Percentiles rank a stretch among this genome's conserved stretches.
These are phyloP conservation scores for Cyphellophora attinorum DNA, from an alignment of 2,329 filamentous ascomycete species.

Conservation along the genomic window DNA sequence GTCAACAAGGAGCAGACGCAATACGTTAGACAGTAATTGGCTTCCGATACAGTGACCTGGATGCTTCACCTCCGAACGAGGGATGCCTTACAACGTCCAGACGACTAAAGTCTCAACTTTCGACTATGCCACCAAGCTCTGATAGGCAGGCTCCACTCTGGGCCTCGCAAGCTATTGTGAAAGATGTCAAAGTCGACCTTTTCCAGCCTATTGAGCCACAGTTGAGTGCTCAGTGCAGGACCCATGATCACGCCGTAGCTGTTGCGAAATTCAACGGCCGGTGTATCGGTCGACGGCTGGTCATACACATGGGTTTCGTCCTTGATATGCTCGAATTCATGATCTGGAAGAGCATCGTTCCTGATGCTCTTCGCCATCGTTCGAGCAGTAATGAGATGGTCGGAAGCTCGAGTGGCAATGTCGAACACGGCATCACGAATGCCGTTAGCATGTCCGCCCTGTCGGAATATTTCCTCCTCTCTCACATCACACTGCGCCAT, in stretches of 20 bases:
- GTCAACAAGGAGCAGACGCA: slow-evolving; percentile 41
- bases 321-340: slow-evolving; percentile 79
- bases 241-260: slow-evolving; percentile 55
- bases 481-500: slow-evolving; percentile 74
- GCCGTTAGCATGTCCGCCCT: slow-evolving; percentile 67
- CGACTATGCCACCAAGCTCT: slow-evolving; percentile 56
- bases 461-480: slow-evolving; percentile 82
- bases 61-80: neutral
- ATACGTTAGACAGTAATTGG: slow-evolving; percentile 46
- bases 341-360: slow-evolving; percentile 63
- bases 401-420: slow-evolving; percentile 86
- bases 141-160: slow-evolving; percentile 81
- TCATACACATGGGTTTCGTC: slow-evolving; percentile 58
- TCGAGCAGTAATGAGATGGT: slow-evolving; percentile 86
- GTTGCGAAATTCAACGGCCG: slow-evolving; percentile 48
- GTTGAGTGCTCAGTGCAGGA: slow-evolving; percentile 63
- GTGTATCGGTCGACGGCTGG: slow-evolving; percentile 8
- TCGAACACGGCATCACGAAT: slow-evolving; percentile 83
- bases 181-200: slow-evolving; percentile 77
- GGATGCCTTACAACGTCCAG: neutral
- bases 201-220: slow-evolving; percentile 73
- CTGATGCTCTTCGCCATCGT: slow-evolving; percentile 80
- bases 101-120: slow-evolving; percentile 37
- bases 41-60: slow-evolving; percentile 5
- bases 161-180: slow-evolving; percentile 50